Base-by-base conservation (phyloP, 768 basidiomycete species). In the Lactarius sp. region DNA sequence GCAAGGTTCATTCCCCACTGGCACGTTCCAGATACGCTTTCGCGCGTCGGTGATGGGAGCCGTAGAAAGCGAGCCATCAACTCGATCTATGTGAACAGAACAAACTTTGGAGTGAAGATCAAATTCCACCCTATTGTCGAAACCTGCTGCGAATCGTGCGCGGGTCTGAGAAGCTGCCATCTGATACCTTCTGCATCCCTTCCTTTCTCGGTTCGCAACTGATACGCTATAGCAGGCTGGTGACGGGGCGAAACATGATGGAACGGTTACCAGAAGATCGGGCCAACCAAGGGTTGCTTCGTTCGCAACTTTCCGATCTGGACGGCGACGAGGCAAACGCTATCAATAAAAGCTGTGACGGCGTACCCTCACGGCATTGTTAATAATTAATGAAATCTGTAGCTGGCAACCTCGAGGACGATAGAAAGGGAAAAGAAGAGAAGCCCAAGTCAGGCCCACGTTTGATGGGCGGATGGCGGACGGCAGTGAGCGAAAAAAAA, bases 221-320 rank as follows among this genome's bases (percentile, higher is more conserved):
- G 9, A 39, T 22, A 22, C 20, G 20, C 47, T 7, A 3, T 27
- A 27, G 27, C 27, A 27, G 27, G 27, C 27, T 27, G 27, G 2
- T 27, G 27, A 27, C 27, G 3, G 27, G 27, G 27, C 27, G 27
- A 27, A 27, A 27, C 27, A 27, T 52, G 52, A 36, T 52, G 34
- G 16, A 20, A 37, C 9, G 52, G 34, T n/a, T 18, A 34, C 7
- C 6, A n/a, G 18, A 18, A 47, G n/a, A 52, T 39, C 13, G 9
- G 18, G 20, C 34, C 44, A 47, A 16, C 2, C 5, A 31, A 36
- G 13, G 22, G 52, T n/a, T 54, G 60, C 52, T 49, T 61, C 52
- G 44, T 54, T 61, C 60, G 60, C 60, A 39, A 54, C 14, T 61
- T 9, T 55, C 60, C 60, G 60, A 54, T 61, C 36, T 14, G 20